Base-by-base conservation (phyloP, 352 stramenopile genomes). In the Phytopythium sindhum region DNA sequence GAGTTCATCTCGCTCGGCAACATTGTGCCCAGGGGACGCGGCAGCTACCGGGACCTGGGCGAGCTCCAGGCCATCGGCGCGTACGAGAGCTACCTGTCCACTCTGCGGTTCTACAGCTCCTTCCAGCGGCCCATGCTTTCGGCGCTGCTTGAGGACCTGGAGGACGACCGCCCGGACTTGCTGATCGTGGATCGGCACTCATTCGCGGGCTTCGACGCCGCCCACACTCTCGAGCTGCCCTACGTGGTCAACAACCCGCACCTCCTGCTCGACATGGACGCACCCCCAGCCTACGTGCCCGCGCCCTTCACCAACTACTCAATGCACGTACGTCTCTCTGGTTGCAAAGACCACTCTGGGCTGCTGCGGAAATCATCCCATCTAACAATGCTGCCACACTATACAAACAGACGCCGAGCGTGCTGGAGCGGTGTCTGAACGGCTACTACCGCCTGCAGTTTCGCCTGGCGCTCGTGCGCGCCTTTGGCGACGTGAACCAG, bases 241-340 rank as follows among this genome's bases (percentile, higher is more conserved):
- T 93, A 88, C 66, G 74, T 93, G 41, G 77, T 96, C 21, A 89
- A 96, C 70, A 84, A 84, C 61, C 82, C 87, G 41, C 89, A 85
- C 56, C 62, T 95, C 67, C 72, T 96, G 33, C 66, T 91, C 44
- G 89, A 96, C 39, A 88, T 96, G n/a, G 89, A 96, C 64, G 74
- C 86, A 10, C 89, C 89, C 6, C 87, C 89, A 3, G 75, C 78
- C 15, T 91, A 92, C 50, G 80, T 95, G 31, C 79, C 85, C 1
- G 85, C 87, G n/a, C 87, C 87, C 0, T 93, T 94, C 61, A 91
- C 87, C 24, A 88, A 88, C n/a, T 81, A 81, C 66, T 81, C 84
- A 8, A 91, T 93, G 74, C 79, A 89, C 66, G 84, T 91, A 85
- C 39, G 64, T 77, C 39, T 19, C 66, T 48, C 45, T 54, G 2